Evolutionary conservation across 1,139 yeast genomes (phyloP).

Genomic region (Lodderomyces elongisporus): DNA sequence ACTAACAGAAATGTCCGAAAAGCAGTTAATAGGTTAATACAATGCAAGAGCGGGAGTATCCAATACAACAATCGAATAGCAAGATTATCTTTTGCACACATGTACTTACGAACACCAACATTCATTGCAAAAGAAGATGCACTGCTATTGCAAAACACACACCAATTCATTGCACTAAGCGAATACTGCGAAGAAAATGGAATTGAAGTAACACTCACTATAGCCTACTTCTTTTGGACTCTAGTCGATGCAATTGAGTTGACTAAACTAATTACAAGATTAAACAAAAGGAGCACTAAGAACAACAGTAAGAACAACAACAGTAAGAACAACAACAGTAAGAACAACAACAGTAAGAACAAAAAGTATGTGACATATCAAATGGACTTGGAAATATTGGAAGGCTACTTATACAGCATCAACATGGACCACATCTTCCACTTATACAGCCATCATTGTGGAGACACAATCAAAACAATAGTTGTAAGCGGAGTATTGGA

Average conservation of each 20-base stretch:
- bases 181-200: slow-evolving; percentile 6
- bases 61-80: slow-evolving; percentile 13
- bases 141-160: slow-evolving; percentile 6
- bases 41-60: slow-evolving; percentile 5
- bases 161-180: slow-evolving; percentile 4
- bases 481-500: too few relatives aligned
- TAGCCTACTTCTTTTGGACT: slow-evolving; percentile 21
- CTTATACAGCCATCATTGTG: not conserved
- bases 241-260: slow-evolving; percentile 16
- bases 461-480: not conserved
- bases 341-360: too few relatives aligned
- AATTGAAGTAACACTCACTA: slow-evolving; percentile 12
- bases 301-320: too few relatives aligned
- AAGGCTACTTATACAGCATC: slow-evolving; percentile 15
- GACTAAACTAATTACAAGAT: slow-evolving; percentile 8
- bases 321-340: too few relatives aligned
- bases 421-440: slow-evolving; percentile 9
- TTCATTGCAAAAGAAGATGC: slow-evolving; percentile 11
- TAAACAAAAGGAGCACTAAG: not conserved
- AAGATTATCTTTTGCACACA: slow-evolving; percentile 13
- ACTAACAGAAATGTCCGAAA: slow-evolving; percentile 6
- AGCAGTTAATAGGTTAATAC: slow-evolving; percentile 9
- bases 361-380: too few relatives aligned
- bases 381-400: slow-evolving; percentile 21
- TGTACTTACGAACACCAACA: slow-evolving; percentile 14